Evolutionary conservation across 164 flowering plant genomes (phyloP), one percentile per base, ranked within the genome.

Genomic region (Saururus chinensis): DNA sequence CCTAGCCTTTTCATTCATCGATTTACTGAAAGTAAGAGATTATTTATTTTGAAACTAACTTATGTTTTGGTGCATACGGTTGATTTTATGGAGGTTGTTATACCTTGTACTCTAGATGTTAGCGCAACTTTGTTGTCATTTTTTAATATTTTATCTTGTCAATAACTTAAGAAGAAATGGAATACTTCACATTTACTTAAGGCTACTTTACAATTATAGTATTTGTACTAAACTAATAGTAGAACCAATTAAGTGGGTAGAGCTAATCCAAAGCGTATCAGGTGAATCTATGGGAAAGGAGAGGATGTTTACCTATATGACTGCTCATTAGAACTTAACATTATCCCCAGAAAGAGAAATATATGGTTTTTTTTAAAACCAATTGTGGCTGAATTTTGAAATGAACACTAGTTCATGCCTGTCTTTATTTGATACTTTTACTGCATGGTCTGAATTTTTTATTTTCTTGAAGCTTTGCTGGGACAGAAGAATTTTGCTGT

Each of bases 1-100:
- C 98, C 97, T 51, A 83, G 96, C 59, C 87, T 90, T 64, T 93
- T 86, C 68, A 85, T 93, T 53, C 81, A 78, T 68, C 75, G 81
- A 64, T 93, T 82, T 70, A 75, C 92, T 23, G 69, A 73, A 51
- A 66, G 95, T 90, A 79, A 74, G 80, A 35, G n/a, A 12, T 0
- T 9, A 45, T 45, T 45, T 7, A 12, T 30, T 30, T 30, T 30
- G 37, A 30, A 2, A 30, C 37, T 30, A 30, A 30, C 37, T 30
- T 30, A 6, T 6, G 6, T 30, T 30, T 2, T 30, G 37, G 37
- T 30, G 37, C 37, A 30, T 30, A 30, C 6, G 37, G 37, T 30
- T 30, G 37, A 2, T 30, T 30, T 30, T 2, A 30, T 30, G 37
- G 37, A 6, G 37, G 6, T 2, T 30, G 37, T 6, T 30, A 30